phyloP scores from a whole-genome alignment of 2,329 filamentous ascomycete species.

The Fusarium nygamai region DNA sequence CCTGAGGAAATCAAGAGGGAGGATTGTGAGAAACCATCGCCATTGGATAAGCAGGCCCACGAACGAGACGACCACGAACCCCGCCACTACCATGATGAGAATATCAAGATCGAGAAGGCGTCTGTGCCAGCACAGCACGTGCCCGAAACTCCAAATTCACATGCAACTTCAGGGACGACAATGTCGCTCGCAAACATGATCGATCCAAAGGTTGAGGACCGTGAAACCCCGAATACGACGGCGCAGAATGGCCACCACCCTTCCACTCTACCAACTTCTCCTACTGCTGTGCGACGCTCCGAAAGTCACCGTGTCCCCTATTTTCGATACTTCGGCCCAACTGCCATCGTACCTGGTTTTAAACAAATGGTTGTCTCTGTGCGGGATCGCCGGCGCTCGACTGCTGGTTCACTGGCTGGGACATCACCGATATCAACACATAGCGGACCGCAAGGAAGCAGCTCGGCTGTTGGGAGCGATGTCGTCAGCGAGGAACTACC shows the following conservation, averaged over 20 bases:
- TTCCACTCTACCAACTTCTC: conserved; percentile 47
- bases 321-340: conserved; percentile 90
- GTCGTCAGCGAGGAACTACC: conserved; percentile 67
- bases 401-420: conserved; percentile 65
- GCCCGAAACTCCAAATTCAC: conserved; percentile 21
- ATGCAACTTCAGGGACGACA: not conserved
- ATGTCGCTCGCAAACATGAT: conserved; percentile 20
- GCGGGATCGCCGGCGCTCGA: conserved; percentile 70
- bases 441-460: conserved; percentile 50
- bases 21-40: conserved; percentile 40
- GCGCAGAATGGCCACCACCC: conserved; percentile 11
- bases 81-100: conserved; percentile 49
- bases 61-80: conserved; percentile 42
- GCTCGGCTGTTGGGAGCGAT: conserved; percentile 55
- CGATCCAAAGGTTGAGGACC: conserved; percentile 17
- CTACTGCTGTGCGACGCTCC: conserved; percentile 57
- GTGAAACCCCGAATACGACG: conserved; percentile 3
- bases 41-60: conserved; percentile 11
- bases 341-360: conserved; percentile 89
- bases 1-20: conserved; percentile 63
- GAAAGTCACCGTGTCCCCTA: conserved; percentile 80
- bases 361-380: conserved; percentile 91
- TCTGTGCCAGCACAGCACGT: conserved; percentile 13
- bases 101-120: conserved; percentile 48
- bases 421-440: conserved; percentile 59